Evolutionary conservation across 1,284 basidiomycete species (phyloP).

Genomic region (Cutaneotrichosporon sp.): DNA sequence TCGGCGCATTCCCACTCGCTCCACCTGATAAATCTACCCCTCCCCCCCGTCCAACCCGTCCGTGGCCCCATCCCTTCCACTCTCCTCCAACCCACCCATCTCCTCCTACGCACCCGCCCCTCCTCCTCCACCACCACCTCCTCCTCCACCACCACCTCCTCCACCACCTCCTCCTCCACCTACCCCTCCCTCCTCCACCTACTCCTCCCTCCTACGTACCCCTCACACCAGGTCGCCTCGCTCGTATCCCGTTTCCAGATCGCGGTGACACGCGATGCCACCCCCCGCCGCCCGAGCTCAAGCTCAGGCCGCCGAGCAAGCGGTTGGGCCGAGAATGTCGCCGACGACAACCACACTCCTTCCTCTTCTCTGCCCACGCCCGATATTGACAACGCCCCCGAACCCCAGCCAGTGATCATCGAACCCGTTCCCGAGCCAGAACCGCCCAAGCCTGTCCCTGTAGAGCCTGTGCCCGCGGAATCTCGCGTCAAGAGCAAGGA

Average conservation of each 20-base stretch:
- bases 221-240: slow-evolving; percentile 23
- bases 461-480: neutral
- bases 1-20: neutral
- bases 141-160: neutral
- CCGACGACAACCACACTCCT: slow-evolving; percentile 2
- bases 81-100: too few species aligned
- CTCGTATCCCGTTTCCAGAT: slow-evolving; percentile 31
- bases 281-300: slow-evolving; percentile 21
- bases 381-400: neutral
- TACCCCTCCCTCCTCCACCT: neutral
- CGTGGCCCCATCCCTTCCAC: too few species aligned
- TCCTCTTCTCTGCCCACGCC: neutral
- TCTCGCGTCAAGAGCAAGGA: neutral
- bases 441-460: neutral
- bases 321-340: neutral
- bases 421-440: slow-evolving; percentile 7
- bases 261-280: slow-evolving; percentile 26
- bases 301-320: slow-evolving; percentile 9
- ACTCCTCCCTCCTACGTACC: neutral
- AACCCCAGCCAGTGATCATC: neutral
- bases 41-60: neutral
- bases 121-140: neutral
- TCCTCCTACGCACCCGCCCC: neutral
- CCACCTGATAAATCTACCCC: too few species aligned
- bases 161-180: neutral